Evolutionary conservation across 805 yeast species (phyloP).

Genomic region (Ogataea nitratoaversa): DNA sequence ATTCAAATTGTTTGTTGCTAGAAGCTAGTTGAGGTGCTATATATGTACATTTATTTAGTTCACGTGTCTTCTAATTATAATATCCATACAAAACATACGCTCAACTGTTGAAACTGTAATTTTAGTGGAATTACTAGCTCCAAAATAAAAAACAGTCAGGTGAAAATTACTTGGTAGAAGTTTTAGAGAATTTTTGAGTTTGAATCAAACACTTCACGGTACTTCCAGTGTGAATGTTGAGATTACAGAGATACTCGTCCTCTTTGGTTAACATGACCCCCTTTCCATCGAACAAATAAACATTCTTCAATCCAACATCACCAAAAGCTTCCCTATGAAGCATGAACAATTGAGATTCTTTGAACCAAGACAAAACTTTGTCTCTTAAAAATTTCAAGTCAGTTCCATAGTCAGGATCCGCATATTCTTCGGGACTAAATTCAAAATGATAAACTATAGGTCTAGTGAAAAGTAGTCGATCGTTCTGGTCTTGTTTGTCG

Average conservation of each 20-base stretch:
- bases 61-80: too few relatives aligned
- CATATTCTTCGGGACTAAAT: slow-evolving; percentile 78
- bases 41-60: too few relatives aligned
- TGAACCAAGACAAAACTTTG: slow-evolving; percentile 53
- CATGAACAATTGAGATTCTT: slow-evolving; percentile 35
- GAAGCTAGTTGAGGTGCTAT: too few relatives aligned
- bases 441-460: slow-evolving; percentile 64
- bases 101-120: too few relatives aligned
- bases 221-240: slow-evolving; percentile 53
- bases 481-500: slow-evolving; percentile 4
- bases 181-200: not conserved
- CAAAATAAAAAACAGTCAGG: not conserved
- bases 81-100: too few relatives aligned
- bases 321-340: slow-evolving; percentile 13
- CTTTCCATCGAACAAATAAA: slow-evolving; percentile 32
- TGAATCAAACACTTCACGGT: slow-evolving; percentile 34
- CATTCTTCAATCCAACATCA: slow-evolving; percentile 23
- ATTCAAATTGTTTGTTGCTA: too few relatives aligned
- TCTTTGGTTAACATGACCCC: slow-evolving; percentile 35
- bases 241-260: slow-evolving; percentile 43
- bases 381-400: slow-evolving; percentile 57
- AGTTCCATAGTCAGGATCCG: slow-evolving; percentile 68
- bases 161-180: too few relatives aligned
- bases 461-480: slow-evolving; percentile 20
- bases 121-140: too few relatives aligned